Base-by-base conservation (phyloP, 2,329 filamentous ascomycete genomes). In the Coniochaeta prunicola region DNA sequence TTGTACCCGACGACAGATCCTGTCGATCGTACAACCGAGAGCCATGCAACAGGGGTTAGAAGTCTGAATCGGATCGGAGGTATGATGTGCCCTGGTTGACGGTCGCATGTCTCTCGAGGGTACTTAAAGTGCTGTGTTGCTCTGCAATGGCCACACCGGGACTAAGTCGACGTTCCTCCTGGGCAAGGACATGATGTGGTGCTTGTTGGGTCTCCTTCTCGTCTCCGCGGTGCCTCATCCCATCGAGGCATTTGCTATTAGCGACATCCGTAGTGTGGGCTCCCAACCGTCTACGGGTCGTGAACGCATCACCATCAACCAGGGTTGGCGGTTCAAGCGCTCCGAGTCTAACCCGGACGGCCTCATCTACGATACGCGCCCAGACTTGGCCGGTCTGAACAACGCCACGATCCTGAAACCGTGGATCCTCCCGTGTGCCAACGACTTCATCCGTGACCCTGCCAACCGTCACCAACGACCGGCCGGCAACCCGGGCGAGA, bases 321-420 rank as follows among this genome's bases (percentile, higher is more conserved):
- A 60, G 7, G 66, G 61, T 40, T 74, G 73, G 73, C 64, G 64
- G 21, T 74, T 74, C 59, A 60, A 64, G 7, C 70, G 71, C 58
- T 74, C 73, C 61, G 66, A 63, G 10, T 61, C 64, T 19, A 72
- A 68, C 54, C 71, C 72, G 0, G 73, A 74, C 62, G 63, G 61
- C 2, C 64, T 74, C 1, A 70, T 68, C 0, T 74, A 74, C 60
- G 48, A 36, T 36, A 15, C 12, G 4, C 34, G 34, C 12, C 34
- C 34, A 36, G 34, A 36, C 19, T 21, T 48, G 17, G 42, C 9
- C 19, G 42, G 42, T 3, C 42, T 48, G 3, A n/a, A 17, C 40
- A 9, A 9, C 42, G 8, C 8, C n/a, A 38, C 34, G 10, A 4
- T 48, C 4, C 42, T 48, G 24, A 15, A 53, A 24, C 48, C 21